Evolutionary conservation across 1,139 yeast species (phyloP).

Genomic region (Scheffersomyces titani): DNA sequence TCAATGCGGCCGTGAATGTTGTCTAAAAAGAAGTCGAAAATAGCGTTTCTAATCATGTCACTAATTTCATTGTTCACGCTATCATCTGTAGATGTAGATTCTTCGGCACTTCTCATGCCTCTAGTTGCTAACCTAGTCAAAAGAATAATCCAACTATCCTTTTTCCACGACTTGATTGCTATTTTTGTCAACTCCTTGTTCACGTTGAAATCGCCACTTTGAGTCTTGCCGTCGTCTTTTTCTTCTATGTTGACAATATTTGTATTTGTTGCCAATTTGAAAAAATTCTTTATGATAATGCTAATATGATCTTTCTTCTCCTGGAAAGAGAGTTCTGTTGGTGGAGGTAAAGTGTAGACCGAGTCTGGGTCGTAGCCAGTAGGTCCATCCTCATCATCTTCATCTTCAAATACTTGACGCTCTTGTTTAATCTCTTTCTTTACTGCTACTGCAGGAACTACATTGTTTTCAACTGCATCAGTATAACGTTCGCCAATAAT

Average conservation of each 20-base stretch:
- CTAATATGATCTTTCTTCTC: constrained; percentile 56
- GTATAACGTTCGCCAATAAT: constrained; percentile 65
- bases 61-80: constrained; percentile 43
- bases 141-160: constrained; percentile 77
- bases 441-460: constrained; percentile 2
- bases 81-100: constrained; percentile 13
- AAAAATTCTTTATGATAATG: constrained; percentile 56
- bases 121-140: constrained; percentile 78
- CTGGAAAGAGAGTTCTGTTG: constrained; percentile 46
- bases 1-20: constrained; percentile 76
- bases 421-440: constrained; percentile 8
- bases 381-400: constrained; percentile 37
- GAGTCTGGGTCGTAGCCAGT: constrained; percentile 42
- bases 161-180: constrained; percentile 65
- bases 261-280: constrained; percentile 39
- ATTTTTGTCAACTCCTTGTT: constrained; percentile 48
- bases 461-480: constrained; percentile 20
- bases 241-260: constrained; percentile 14
- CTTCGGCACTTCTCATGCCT: constrained; percentile 51
- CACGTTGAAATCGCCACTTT: constrained; percentile 13
- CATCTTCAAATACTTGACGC: constrained; percentile 24
- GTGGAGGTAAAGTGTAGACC: constrained; percentile 59
- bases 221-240: constrained; percentile 19
- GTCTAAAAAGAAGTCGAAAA: constrained; percentile 72
- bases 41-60: constrained; percentile 63